Conservation (phyloP, 2,329 filamentous ascomycete genomes). For the Dactylella cylindrospora region DNA sequence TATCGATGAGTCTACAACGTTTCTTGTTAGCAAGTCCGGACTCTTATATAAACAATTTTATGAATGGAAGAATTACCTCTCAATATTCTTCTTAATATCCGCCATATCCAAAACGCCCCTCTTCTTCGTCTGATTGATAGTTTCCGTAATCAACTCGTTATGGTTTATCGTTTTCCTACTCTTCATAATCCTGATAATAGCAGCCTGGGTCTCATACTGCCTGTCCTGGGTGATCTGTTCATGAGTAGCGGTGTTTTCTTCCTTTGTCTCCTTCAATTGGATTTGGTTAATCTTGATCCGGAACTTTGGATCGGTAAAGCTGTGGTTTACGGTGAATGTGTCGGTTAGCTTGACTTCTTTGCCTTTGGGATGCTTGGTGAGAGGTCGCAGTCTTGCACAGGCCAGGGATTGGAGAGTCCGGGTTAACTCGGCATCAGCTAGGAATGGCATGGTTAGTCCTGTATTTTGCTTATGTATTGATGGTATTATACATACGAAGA, state of each 20-base stretch:
- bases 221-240: slow-evolving; percentile 84
- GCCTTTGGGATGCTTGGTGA: slow-evolving; percentile 81
- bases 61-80: slow-evolving; percentile 65
- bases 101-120: slow-evolving; percentile 79
- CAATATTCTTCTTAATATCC: slow-evolving; percentile 96
- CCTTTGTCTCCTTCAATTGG: slow-evolving; percentile 90
- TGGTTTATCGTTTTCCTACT: slow-evolving; percentile 83
- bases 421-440: slow-evolving; percentile 73
- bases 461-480: not conserved
- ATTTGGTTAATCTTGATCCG: slow-evolving; percentile 99
- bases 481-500: slow-evolving; percentile 55
- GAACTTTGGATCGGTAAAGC: slow-evolving; percentile 77
- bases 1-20: slow-evolving; percentile 73
- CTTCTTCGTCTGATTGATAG: slow-evolving; percentile 84
- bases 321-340: slow-evolving; percentile 77
- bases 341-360: slow-evolving; percentile 77
- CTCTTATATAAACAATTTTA: not conserved
- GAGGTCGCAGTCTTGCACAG: slow-evolving; percentile 81
- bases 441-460: slow-evolving; percentile 48
- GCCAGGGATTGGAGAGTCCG: slow-evolving; percentile 93
- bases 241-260: slow-evolving; percentile 92
- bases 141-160: slow-evolving; percentile 82
- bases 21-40: slow-evolving; percentile 48
- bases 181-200: slow-evolving; percentile 97
- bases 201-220: slow-evolving; percentile 94